Percentiles rank a stretch among this genome's conserved stretches.
Conservation (phyloP, 2,329 filamentous ascomycete species). For the Macrophomina phaseolina region DNA sequence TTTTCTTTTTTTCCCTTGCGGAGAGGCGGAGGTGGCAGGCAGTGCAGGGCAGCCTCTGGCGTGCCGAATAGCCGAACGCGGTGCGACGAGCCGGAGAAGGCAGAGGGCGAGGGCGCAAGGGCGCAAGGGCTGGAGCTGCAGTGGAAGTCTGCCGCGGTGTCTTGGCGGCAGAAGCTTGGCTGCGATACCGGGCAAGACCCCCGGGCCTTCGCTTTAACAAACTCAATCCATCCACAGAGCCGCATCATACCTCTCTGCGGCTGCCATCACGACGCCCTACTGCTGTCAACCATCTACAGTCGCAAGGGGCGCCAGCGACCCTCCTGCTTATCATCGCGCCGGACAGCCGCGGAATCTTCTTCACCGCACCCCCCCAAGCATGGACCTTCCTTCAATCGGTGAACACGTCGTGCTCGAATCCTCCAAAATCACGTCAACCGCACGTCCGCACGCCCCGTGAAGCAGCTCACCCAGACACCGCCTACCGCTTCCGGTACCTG, state of each 20-base stretch:
- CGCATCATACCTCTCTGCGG: not conserved
- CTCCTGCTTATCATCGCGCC: too few relatives aligned
- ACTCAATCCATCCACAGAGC: not conserved
- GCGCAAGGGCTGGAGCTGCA: not conserved
- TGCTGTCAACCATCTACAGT: not conserved
- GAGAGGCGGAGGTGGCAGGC: slow-evolving; percentile 8
- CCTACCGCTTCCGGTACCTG: not conserved
- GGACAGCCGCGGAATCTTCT: not conserved
- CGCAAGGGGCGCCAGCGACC: too few relatives aligned
- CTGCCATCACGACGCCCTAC: too few relatives aligned
- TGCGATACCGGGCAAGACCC: not conserved
- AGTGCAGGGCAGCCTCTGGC: not conserved
- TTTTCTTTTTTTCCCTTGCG: not conserved
- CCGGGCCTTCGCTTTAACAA: not conserved
- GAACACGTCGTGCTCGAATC: not conserved
- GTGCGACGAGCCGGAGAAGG: not conserved
- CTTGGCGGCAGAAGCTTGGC: not conserved
- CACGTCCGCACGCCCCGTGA: not conserved
- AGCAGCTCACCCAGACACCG: not conserved
- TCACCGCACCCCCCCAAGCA: not conserved
- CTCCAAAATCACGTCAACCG: not conserved
- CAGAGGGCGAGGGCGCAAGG: not conserved
- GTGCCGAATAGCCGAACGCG: slow-evolving; percentile 15
- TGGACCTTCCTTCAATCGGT: not conserved
- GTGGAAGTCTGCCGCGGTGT: not conserved